A percentile compares a stretch with the other conserved stretches of the same genome.
phyloP scores from a whole-genome alignment of 257 asterid genomes.

The Solanum pinnatisectum region DNA sequence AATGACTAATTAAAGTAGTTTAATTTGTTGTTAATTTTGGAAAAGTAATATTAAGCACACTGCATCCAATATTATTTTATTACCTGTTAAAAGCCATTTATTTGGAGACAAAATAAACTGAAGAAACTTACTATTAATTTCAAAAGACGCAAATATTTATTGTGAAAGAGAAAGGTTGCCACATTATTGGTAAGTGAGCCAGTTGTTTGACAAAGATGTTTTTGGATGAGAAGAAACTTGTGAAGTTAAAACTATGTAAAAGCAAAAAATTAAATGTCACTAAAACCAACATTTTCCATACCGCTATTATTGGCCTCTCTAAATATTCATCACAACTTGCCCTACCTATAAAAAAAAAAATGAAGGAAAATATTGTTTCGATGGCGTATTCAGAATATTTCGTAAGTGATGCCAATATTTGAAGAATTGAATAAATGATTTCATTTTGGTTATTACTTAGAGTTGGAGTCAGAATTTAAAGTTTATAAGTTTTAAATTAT shows the following conservation, averaged over 20 bases:
- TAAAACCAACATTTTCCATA: not conserved
- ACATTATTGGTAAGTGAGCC: not conserved
- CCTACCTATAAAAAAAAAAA: not conserved
- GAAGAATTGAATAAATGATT: not conserved
- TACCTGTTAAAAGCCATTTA: not conserved
- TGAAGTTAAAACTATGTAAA: not conserved
- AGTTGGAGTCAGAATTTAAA: not conserved
- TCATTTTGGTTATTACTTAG: not conserved
- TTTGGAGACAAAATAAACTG: not conserved
- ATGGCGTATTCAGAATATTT: not conserved
- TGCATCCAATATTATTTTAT: not conserved
- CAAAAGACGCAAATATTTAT: not conserved
- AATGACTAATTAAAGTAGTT: not conserved
- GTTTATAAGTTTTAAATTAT: not conserved
- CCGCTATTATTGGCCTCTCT: not conserved
- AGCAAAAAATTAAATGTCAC: not conserved
- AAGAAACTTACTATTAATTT: not conserved
- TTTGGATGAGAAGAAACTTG: not conserved
- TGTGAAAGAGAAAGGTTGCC: not conserved
- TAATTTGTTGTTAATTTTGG: not conserved
- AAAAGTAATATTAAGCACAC: not conserved
- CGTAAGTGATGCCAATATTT: not conserved
- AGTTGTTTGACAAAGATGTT: not conserved
- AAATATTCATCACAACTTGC: not conserved
- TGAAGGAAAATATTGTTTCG: not conserved